Evolutionary conservation across 805 yeast species (phyloP).

Genomic region (Candida palmyrensis): DNA sequence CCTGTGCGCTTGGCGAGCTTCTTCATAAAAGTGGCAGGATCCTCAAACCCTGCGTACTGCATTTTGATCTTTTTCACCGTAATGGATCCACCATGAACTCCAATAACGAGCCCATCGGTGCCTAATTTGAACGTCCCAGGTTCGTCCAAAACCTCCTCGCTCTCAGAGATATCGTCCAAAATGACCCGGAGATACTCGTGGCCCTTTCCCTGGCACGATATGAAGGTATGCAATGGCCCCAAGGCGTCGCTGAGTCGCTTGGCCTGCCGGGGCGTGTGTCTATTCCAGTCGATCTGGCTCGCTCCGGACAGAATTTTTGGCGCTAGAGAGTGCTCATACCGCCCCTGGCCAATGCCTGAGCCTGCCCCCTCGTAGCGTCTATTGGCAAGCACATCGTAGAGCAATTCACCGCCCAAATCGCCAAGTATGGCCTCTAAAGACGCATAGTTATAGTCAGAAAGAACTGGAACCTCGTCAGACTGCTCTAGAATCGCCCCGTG

Average conservation of each 20-base stretch:
- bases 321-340: constrained; percentile 47
- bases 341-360: constrained; percentile 8
- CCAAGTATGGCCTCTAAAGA: constrained; percentile 52
- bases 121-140: constrained; percentile 20
- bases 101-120: constrained; percentile 26
- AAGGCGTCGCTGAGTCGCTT: constrained; percentile 43
- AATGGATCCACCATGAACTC: constrained; percentile 42
- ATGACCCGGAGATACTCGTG: constrained; percentile 39
- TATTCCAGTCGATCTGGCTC: constrained; percentile 45
- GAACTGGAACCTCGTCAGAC: constrained; percentile 39
- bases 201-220: constrained; percentile 24
- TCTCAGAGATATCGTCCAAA: constrained; percentile 31
- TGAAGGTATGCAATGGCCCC: constrained; percentile 51
- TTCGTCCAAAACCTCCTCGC: constrained; percentile 1
- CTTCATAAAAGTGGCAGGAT: constrained; percentile 30
- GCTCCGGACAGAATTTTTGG: constrained; percentile 44
- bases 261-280: constrained; percentile 30
- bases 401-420: constrained; percentile 52
- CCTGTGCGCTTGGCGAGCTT: constrained; percentile 46
- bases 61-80: constrained; percentile 38
- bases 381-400: constrained; percentile 40
- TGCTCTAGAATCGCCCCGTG: constrained; percentile 66
- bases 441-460: constrained; percentile 36
- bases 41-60: constrained; percentile 41
- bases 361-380: constrained; percentile 18